Conservation (phyloP, 768 basidiomycete species). For the Amanita rubescens region DNA sequence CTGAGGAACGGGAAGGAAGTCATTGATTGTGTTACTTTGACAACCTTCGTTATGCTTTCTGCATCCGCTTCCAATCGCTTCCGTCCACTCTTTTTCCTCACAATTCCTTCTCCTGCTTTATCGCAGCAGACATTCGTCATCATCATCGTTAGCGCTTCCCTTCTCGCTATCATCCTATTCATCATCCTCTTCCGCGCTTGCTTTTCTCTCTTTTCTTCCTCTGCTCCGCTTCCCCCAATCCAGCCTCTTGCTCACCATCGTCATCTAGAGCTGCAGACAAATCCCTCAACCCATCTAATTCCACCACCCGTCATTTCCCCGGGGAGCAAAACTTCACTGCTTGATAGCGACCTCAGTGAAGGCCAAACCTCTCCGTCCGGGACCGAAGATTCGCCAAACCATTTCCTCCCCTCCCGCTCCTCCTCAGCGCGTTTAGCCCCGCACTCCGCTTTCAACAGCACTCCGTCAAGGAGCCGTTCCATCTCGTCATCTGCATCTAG, state of each 20-base stretch:
- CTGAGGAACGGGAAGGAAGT: slow-evolving; percentile 13
- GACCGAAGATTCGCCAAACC: slow-evolving; percentile 5
- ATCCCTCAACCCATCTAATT: slow-evolving; percentile 2
- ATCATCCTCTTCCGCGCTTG: slow-evolving; percentile 30
- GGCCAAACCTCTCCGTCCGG: slow-evolving; percentile 8
- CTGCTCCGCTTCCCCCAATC: slow-evolving; percentile 52
- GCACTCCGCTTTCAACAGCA: no score
- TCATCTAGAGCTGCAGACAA: slow-evolving; percentile 27
- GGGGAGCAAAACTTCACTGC: slow-evolving; percentile 28
- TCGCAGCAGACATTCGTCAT: slow-evolving; percentile 41
- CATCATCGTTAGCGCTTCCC: slow-evolving; percentile 35
- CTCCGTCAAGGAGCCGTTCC: slow-evolving; percentile 20
- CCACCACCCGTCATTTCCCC: slow-evolving; percentile 13
- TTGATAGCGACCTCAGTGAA: slow-evolving; percentile 12
- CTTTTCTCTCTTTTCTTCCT: slow-evolving; percentile 23
- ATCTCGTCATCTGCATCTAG: slow-evolving; percentile 19
- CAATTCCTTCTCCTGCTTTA: slow-evolving; percentile 12
- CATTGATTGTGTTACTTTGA: no score
- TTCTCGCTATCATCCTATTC: slow-evolving; percentile 33
- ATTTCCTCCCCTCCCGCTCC: slow-evolving; percentile 1
- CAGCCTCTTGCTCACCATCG: slow-evolving; percentile 61
- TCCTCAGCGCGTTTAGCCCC: not conserved
- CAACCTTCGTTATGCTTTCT: slow-evolving; percentile 2
- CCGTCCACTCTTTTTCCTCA: no score
- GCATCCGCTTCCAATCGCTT: no score